Base-by-base conservation (phyloP, 2,329 filamentous ascomycete species). In the Colletotrichum sp. region DNA sequence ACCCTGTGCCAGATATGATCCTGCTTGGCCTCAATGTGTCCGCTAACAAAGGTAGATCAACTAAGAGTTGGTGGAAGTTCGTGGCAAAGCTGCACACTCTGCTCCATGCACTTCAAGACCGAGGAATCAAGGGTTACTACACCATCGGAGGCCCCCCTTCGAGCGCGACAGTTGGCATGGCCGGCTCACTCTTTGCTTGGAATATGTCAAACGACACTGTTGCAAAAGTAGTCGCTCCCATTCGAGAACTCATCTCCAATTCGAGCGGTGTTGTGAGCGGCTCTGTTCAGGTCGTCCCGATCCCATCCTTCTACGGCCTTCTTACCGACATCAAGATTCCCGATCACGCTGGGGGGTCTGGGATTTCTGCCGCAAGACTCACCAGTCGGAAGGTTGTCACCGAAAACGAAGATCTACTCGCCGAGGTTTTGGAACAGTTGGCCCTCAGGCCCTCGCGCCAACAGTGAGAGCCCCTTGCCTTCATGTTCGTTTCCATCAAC, bases 1-100 rank as follows among this genome's bases (percentile, higher is more conserved):
- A 89, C 77, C 80, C 83, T 1, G 86, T 86, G 59, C 73, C 76
- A 6, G 59, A 61, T 2, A 67, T 67, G 39, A 67, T 25, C 1
- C 1, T 67, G 36, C 36, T 52, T 16, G 64, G 64, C 1, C 12
- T 67, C 39, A 25, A 55, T 27, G 30, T 67, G 7, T 25, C 64
- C 27, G 27, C 39, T 4, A 67, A 67, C 15, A 67, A 67, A 2
- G 64, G 27, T 27, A 70, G 36, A 16, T 63, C 68, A n/a, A 22
- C 68, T 36, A 70, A 70, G 32, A 34, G 8, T 8, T 71, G 69
- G 61, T 71, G 69, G 61, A 25, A 7, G 29, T 57, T 65, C 22
- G 32, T 71, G 0, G 59, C 69, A 8, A n/a, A 64, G 16, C 30
- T 71, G 1, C 61, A 71, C 12, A 29, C 30, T 22, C 12, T 55